Conservation (phyloP, 108 stramenopile species). For the Nitzschia inconspicua region DNA sequence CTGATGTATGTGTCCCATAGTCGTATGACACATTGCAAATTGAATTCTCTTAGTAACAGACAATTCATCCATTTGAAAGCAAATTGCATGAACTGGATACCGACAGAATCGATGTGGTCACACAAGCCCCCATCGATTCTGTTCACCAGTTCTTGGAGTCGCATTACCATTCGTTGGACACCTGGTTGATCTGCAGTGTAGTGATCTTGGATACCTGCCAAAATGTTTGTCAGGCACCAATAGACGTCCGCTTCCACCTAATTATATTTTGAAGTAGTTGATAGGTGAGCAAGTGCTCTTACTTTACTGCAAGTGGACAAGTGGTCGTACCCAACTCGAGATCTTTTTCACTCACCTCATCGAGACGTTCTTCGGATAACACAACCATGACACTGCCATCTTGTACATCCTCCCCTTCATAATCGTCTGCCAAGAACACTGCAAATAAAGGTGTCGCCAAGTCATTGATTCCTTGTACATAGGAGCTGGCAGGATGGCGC, state of each 20-base stretch:
- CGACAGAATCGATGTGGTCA: constrained; percentile 66
- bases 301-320: background rate
- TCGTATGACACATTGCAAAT: constrained; percentile 71
- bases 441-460: constrained; percentile 90
- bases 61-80: constrained; percentile 99
- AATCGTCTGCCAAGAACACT: constrained; percentile 84
- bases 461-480: constrained; percentile 99
- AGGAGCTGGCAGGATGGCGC: constrained; percentile 93
- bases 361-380: constrained; percentile 51
- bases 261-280: too few species aligned
- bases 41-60: constrained; percentile 91
- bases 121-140: constrained; percentile 90
- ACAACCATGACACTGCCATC: constrained; percentile 66
- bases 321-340: constrained; percentile 2
- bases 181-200: constrained; percentile 98
- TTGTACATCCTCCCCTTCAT: constrained; percentile 49
- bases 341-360: constrained; percentile 58
- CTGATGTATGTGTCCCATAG: constrained; percentile 95
- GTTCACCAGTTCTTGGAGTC: constrained; percentile 89
- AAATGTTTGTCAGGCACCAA: constrained; percentile 95
- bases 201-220: constrained; percentile 97
- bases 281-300: background rate
- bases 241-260: constrained; percentile 96
- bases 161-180: constrained; percentile 94
- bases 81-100: constrained; percentile 93